phyloP scores from a whole-genome alignment of 225 moss, liverwort and hornwort species.

The Bryum argenteum region DNA sequence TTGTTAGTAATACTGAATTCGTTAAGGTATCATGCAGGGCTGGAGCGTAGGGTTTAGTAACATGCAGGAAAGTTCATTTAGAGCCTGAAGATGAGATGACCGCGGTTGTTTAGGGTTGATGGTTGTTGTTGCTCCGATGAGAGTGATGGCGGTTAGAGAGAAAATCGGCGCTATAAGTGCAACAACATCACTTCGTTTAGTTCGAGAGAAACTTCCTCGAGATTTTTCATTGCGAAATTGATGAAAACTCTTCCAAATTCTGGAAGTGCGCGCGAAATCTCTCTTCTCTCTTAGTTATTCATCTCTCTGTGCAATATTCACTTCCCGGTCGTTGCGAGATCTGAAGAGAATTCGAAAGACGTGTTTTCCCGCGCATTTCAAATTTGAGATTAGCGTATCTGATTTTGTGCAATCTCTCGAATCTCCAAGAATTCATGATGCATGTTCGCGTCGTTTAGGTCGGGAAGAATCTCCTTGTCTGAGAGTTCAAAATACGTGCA shows the following conservation, averaged over 20 bases:
- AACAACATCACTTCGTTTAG: neutral
- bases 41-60: too few relatives aligned
- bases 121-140: neutral
- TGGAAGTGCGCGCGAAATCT: neutral
- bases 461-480: neutral
- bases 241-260: too few relatives aligned
- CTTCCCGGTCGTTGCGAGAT: neutral
- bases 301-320: neutral
- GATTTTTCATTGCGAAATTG: too few relatives aligned
- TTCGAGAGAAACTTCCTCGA: neutral
- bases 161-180: too few relatives aligned
- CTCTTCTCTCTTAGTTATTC: neutral
- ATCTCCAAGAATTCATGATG: neutral
- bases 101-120: slow-evolving; percentile 22
- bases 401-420: neutral
- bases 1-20: too few relatives aligned
- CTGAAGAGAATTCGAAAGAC: neutral
- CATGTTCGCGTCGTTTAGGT: neutral
- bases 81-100: neutral
- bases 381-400: neutral
- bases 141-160: slow-evolving; percentile 41
- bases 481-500: neutral
- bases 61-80: too few relatives aligned
- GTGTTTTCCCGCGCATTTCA: neutral
- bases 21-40: too few relatives aligned